These are phyloP conservation scores for Corynascus novoguineensis DNA, from an alignment of 495 filamentous ascomycete genomes.

Conservation along the genomic window DNA sequence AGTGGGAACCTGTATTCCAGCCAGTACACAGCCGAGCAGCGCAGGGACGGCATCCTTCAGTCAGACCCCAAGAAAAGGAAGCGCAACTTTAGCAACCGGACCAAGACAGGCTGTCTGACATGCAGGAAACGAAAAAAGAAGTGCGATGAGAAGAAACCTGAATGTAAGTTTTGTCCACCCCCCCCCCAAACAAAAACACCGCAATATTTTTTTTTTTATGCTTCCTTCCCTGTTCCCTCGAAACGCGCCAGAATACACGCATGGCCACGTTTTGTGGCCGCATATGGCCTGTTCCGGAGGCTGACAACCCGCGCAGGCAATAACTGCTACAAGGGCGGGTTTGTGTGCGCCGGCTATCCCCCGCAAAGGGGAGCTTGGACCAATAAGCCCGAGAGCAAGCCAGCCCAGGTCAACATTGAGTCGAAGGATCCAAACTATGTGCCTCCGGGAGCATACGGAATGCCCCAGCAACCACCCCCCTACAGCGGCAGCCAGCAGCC, in stretches of 20 bases:
- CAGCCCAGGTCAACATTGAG: slow-evolving; percentile 70
- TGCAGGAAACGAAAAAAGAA: slow-evolving; percentile 96
- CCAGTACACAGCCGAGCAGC: slow-evolving; percentile 43
- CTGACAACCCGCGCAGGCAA: slow-evolving; percentile 55
- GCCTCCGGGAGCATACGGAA: slow-evolving; percentile 55
- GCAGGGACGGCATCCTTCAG: slow-evolving; percentile 50
- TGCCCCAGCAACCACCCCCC: slow-evolving; percentile 42
- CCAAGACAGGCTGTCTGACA: slow-evolving; percentile 96
- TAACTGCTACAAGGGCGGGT: slow-evolving; percentile 88
- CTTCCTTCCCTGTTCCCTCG: background rate
- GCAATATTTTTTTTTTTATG: slow-evolving; percentile 6
- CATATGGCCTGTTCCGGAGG: slow-evolving; percentile 8
- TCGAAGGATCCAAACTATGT: slow-evolving; percentile 67
- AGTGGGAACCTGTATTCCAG: slow-evolving; percentile 38
- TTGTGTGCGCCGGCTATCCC: slow-evolving; percentile 87
- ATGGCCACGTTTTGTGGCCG: slow-evolving; percentile 18
- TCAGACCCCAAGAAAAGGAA: slow-evolving; percentile 75
- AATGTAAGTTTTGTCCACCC: slow-evolving; percentile 62
- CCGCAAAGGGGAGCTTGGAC: slow-evolving; percentile 66
- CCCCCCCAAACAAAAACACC: too few relatives aligned
- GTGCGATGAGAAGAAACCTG: slow-evolving; percentile 91
- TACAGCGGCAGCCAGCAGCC: slow-evolving; percentile 25
- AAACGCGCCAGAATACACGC: slow-evolving; percentile 11
- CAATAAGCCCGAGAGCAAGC: slow-evolving; percentile 51
- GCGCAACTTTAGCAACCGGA: slow-evolving; percentile 89